Evolutionary conservation across 2,329 filamentous ascomycete species (phyloP).

Genomic region (Alternaria viburni): DNA sequence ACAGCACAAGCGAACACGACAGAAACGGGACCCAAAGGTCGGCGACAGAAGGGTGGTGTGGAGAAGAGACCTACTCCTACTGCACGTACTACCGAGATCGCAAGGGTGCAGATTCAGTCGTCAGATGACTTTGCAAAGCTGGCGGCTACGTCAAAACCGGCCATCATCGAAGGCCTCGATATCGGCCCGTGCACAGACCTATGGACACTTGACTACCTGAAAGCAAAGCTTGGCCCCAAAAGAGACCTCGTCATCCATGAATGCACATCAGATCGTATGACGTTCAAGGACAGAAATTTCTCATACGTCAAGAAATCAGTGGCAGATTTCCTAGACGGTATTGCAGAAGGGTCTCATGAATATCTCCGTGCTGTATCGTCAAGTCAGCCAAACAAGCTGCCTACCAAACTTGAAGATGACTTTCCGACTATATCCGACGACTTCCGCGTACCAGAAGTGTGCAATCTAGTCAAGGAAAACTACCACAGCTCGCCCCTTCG

Average conservation of each 20-base stretch:
- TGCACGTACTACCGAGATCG: constrained; percentile 49
- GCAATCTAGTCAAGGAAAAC: constrained; percentile 58
- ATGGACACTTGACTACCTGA: constrained; percentile 75
- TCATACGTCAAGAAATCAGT: constrained; percentile 73
- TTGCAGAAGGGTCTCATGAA: constrained; percentile 63
- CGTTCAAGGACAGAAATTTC: constrained; percentile 86
- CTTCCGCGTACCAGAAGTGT: constrained; percentile 67
- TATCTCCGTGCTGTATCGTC: constrained; percentile 82
- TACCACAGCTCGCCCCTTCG: constrained; percentile 80
- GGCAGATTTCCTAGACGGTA: constrained; percentile 67
- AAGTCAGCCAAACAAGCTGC: constrained; percentile 69
- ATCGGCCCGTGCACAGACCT: constrained; percentile 70
- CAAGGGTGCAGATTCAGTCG: constrained; percentile 60
- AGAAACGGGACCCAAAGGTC: constrained; percentile 17
- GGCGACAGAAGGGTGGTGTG: constrained; percentile 3
- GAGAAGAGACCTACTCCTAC: constrained; percentile 13
- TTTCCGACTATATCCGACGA: constrained; percentile 73
- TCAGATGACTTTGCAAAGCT: constrained; percentile 66
- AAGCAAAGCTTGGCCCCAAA: constrained; percentile 51
- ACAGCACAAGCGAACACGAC: constrained; percentile 12
- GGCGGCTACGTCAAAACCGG: constrained; percentile 64
- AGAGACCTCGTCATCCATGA: constrained; percentile 75
- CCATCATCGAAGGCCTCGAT: constrained; percentile 68
- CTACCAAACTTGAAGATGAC: constrained; percentile 73
- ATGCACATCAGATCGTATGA: constrained; percentile 70